A percentile compares a stretch with the other conserved stretches of the same genome.
These are phyloP conservation scores for Lepidium sativum DNA, from an alignment of 345 rosid species.

Conservation along the genomic window DNA sequence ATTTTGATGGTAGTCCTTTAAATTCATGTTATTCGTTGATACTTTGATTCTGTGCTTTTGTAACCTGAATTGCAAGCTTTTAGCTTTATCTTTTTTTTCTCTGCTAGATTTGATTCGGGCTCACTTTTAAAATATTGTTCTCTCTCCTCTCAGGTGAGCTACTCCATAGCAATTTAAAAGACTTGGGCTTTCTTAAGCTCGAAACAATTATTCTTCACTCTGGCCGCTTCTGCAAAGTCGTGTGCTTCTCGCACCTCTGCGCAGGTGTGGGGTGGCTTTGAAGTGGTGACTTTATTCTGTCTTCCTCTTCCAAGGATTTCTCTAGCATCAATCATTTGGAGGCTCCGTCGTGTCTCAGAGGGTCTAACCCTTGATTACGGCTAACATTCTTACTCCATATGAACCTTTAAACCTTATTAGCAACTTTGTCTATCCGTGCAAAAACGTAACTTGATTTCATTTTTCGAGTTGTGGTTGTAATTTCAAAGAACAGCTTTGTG, in stretches of 20 bases:
- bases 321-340: conserved; percentile 79
- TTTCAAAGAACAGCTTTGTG: conserved; percentile 9
- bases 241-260: conserved; percentile 85
- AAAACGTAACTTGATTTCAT: conserved; percentile 11
- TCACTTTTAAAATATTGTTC: background rate
- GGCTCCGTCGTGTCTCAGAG: conserved; percentile 77
- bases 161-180: background rate
- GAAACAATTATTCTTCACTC: conserved; percentile 60
- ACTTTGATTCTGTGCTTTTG: background rate
- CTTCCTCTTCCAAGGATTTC: conserved; percentile 66
- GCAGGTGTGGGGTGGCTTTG: conserved; percentile 82
- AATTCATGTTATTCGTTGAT: background rate
- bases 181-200: conserved; percentile 40
- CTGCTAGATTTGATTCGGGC: no score
- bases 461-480: conserved; percentile 23
- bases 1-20: background rate
- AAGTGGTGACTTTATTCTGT: conserved; percentile 41
- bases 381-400: conserved; percentile 40
- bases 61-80: conserved; percentile 1
- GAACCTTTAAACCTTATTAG: conserved; percentile 17
- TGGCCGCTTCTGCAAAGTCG: conserved; percentile 78
- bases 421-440: conserved; percentile 3
- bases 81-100: background rate
- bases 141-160: conserved; percentile 9
- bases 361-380: conserved; percentile 94